Evolutionary conservation across 1,284 basidiomycete species (phyloP).

Genomic region (Malassezia furfur): DNA sequence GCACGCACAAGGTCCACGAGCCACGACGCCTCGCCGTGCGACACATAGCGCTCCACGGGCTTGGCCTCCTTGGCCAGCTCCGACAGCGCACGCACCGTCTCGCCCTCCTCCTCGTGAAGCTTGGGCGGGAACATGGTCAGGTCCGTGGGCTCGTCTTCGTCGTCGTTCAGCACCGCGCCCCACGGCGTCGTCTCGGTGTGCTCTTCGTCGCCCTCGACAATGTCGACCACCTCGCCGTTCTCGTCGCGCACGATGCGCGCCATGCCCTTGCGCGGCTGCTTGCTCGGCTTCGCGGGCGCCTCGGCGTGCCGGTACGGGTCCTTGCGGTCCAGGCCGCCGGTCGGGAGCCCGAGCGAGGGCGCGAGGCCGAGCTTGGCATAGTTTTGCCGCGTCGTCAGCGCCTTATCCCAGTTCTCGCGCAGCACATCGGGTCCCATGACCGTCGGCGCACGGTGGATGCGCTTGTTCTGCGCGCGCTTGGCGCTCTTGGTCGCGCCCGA

Average conservation of each 20-base stretch:
- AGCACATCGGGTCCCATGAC: slow-evolving; percentile 73
- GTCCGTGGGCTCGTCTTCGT: slow-evolving; percentile 16
- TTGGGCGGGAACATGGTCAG: slow-evolving; percentile 14
- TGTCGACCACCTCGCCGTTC: slow-evolving; percentile 65
- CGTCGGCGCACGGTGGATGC: slow-evolving; percentile 51
- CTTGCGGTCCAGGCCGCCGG: slow-evolving; percentile 23
- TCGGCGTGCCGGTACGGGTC: slow-evolving; percentile 15
- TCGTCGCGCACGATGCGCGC: slow-evolving; percentile 78
- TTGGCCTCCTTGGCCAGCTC: slow-evolving; percentile 51
- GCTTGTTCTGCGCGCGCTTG: slow-evolving; percentile 64
- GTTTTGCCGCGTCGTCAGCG: slow-evolving; percentile 84
- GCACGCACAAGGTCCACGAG: slow-evolving; percentile 61
- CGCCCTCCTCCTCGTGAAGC: slow-evolving; percentile 6
- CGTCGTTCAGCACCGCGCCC: slow-evolving; percentile 36
- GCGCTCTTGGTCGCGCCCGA: slow-evolving; percentile 57
- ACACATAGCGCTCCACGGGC: slow-evolving; percentile 58
- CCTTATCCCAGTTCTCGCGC: slow-evolving; percentile 76
- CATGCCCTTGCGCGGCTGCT: slow-evolving; percentile 56
- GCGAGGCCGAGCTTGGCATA: slow-evolving; percentile 68
- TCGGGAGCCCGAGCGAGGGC: slow-evolving; percentile 42
- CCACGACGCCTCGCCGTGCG: slow-evolving; percentile 62
- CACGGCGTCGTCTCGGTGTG: slow-evolving; percentile 47
- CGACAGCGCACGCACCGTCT: slow-evolving; percentile 51
- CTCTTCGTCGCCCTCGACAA: slow-evolving; percentile 61
- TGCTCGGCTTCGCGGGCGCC: neutral